These are phyloP conservation scores for Panicum miliaceum DNA, from an alignment of 176 grass and related monocot species.

Conservation along the genomic window DNA sequence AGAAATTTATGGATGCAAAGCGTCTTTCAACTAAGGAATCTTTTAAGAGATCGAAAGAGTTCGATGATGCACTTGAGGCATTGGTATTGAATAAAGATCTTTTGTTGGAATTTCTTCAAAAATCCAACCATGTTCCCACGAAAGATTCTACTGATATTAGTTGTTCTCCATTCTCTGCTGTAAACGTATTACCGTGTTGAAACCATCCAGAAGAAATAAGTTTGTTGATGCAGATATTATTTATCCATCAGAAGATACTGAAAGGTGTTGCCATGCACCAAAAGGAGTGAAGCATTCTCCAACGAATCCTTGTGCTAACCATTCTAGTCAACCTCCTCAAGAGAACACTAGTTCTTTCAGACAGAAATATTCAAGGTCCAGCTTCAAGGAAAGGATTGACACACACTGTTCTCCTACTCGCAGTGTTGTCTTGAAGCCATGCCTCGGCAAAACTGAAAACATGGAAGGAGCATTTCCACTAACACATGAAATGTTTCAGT, in stretches of 20 bases:
- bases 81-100: conserved; percentile 73
- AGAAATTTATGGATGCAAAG: conserved; percentile 77
- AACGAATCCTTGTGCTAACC: conserved; percentile 41
- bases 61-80: conserved; percentile 58
- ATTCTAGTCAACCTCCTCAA: conserved; percentile 24
- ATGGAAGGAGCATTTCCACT: conserved; percentile 48
- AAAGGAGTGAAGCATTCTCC: conserved; percentile 43
- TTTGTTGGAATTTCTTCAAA: conserved; percentile 67
- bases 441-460: conserved; percentile 60
- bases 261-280: neutral
- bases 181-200: conserved; percentile 71
- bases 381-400: conserved; percentile 33
- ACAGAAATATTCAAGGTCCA: conserved; percentile 53
- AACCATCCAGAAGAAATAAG: conserved; percentile 54
- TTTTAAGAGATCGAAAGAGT: conserved; percentile 57
- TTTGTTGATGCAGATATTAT: conserved; percentile 19
- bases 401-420: conserved; percentile 44
- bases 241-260: conserved; percentile 22
- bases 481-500: conserved; percentile 39
- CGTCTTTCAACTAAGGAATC: conserved; percentile 55
- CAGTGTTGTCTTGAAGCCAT: conserved; percentile 81
- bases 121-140: conserved; percentile 46
- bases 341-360: conserved; percentile 47
- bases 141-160: conserved; percentile 50
- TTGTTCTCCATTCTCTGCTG: conserved; percentile 51